Evolutionary conservation across 106 monocot species (phyloP).

Genomic region (Dendrobium chrysotoxum): DNA sequence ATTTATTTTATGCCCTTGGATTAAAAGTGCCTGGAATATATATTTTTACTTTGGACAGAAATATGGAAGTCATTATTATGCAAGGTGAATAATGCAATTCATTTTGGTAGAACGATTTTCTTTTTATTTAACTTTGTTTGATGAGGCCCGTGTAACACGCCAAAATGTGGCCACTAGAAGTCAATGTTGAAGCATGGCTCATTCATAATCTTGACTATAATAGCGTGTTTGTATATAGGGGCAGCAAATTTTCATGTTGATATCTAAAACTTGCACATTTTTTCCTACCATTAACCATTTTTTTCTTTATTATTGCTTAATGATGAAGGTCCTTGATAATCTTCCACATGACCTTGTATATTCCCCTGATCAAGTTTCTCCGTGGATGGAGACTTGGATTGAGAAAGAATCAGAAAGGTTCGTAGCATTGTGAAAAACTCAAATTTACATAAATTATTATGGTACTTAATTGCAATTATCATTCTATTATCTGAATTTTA

Average conservation of each 20-base stretch:
- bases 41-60: neutral
- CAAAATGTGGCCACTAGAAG: neutral
- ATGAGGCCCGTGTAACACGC: neutral
- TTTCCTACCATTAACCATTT: neutral
- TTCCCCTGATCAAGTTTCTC: constrained; percentile 69
- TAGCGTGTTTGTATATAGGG: neutral
- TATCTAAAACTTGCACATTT: neutral
- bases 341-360: constrained; percentile 95
- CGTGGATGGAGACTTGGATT: constrained; percentile 98
- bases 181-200: neutral
- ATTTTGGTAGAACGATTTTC: neutral
- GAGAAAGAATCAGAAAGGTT: constrained; percentile 61
- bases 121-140: neutral
- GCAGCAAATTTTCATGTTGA: neutral
- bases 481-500: neutral
- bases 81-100: neutral
- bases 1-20: neutral
- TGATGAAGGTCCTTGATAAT: constrained; percentile 89
- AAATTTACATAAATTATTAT: neutral
- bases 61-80: neutral
- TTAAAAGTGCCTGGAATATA: neutral
- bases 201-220: neutral
- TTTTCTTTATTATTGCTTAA: neutral
- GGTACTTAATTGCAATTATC: neutral
- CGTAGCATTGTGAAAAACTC: constrained; percentile 18